A percentile compares a stretch with the other conserved stretches of the same genome.
Conservation (phyloP, 768 basidiomycete species). For the Thelephora ganbajun region DNA sequence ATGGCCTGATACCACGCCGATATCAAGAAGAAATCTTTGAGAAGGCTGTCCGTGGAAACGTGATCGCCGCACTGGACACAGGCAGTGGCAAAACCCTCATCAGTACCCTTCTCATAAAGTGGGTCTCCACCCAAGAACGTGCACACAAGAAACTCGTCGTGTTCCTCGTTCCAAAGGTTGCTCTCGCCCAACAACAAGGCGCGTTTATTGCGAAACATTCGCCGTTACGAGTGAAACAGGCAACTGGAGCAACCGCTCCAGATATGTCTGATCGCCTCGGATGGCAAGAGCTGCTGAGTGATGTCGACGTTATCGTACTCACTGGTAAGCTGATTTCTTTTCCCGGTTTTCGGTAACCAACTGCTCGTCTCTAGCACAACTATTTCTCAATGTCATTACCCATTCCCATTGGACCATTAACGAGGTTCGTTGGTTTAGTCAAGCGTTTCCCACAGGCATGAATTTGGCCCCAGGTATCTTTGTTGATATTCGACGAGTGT, state of each 20-base stretch:
- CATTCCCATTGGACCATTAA: conserved; percentile 73
- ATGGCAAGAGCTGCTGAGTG: conserved; percentile 52
- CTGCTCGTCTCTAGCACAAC: conserved; percentile 41
- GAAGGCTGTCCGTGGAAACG: conserved; percentile 34
- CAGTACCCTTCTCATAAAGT: conserved; percentile 56
- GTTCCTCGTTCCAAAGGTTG: conserved; percentile 77
- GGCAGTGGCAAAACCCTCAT: conserved; percentile 52
- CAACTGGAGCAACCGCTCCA: conserved; percentile 60
- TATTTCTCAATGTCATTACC: conserved; percentile 65
- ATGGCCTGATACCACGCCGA: conserved; percentile 28
- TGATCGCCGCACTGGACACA: conserved; percentile 46
- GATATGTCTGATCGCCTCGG: conserved; percentile 50
- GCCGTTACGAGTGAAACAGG: conserved; percentile 48
- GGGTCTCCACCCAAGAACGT: conserved; percentile 41
- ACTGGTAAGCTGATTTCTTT: conserved; percentile 38
- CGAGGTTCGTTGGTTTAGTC: conserved; percentile 22
- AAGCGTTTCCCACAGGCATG: not conserved
- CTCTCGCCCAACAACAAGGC: conserved; percentile 75
- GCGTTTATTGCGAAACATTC: conserved; percentile 52
- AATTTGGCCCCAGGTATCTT: conserved; percentile 26
- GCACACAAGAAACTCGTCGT: conserved; percentile 48
- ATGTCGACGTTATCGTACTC: conserved; percentile 71
- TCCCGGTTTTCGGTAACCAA: not conserved
- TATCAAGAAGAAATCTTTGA: conserved; percentile 45
- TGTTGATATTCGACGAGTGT: conserved; percentile 45